A percentile compares a stretch with the other conserved stretches of the same genome.
These are phyloP conservation scores for Fusarium sp. DNA, from an alignment of 2,329 filamentous ascomycete species.

Conservation along the genomic window DNA sequence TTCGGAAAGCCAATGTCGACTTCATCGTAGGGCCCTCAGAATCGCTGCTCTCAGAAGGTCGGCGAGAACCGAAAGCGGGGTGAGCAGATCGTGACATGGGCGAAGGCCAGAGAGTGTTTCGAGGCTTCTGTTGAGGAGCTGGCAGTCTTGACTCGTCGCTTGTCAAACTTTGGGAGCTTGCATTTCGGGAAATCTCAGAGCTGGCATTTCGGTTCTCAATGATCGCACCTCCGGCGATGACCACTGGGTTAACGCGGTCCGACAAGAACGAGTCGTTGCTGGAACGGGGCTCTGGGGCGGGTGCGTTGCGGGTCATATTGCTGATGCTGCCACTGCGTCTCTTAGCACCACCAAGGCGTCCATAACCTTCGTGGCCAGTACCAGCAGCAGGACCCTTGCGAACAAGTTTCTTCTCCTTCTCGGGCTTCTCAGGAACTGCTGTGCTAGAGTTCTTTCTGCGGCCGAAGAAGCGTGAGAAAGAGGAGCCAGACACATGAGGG, in stretches of 20 bases:
- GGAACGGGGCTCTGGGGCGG: conserved; percentile 62
- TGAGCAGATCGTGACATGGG: conserved; percentile 57
- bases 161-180: conserved; percentile 62
- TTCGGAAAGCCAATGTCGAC: conserved; percentile 64
- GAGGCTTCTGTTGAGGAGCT: conserved; percentile 54
- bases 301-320: conserved; percentile 58
- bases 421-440: conserved; percentile 64
- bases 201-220: conserved; percentile 69
- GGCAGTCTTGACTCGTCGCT: conserved; percentile 54
- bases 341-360: conserved; percentile 69
- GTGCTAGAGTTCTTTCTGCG: conserved; percentile 72
- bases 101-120: conserved; percentile 65
- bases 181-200: conserved; percentile 59
- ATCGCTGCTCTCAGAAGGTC: conserved; percentile 68
- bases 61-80: conserved; percentile 46
- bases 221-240: conserved; percentile 72
- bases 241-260: conserved; percentile 72
- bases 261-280: conserved; percentile 68
- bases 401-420: conserved; percentile 49
- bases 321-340: conserved; percentile 72
- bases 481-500: conserved; percentile 64
- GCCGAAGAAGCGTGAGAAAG: conserved; percentile 76
- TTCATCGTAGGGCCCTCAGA: conserved; percentile 61
- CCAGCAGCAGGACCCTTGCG: conserved; percentile 87
- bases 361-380: conserved; percentile 93